Conservation (phyloP, 2,329 filamentous ascomycete species). For the Cordyceps farinosa region DNA sequence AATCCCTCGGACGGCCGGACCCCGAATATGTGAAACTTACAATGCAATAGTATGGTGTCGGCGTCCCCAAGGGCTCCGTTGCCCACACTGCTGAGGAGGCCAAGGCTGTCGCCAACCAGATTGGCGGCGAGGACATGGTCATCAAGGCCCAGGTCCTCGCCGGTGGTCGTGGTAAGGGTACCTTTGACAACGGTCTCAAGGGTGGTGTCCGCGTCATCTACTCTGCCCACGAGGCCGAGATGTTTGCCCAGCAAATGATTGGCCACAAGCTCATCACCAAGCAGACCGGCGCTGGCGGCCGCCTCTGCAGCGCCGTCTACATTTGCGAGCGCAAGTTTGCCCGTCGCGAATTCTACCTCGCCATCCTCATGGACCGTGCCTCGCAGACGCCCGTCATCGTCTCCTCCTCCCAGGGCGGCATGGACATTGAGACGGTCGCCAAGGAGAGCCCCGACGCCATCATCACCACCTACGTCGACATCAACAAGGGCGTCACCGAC, state of each 20-base stretch:
- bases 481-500: conserved; percentile 92
- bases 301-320: conserved; percentile 95
- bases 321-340: conserved; percentile 99
- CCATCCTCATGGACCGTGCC: conserved; percentile 94
- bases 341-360: conserved; percentile 97
- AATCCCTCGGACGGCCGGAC: conserved; percentile 8
- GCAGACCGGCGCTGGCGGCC: conserved; percentile 91
- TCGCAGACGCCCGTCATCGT: conserved; percentile 93
- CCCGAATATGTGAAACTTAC: conserved; percentile 22
- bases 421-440: conserved; percentile 98
- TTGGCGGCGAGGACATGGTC: conserved; percentile 94
- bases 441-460: conserved; percentile 98
- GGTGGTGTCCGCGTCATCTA: conserved; percentile 98
- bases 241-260: conserved; percentile 99
- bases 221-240: conserved; percentile 92
- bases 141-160: conserved; percentile 99
- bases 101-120: conserved; percentile 83
- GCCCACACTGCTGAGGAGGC: conserved; percentile 80
- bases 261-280: conserved; percentile 99
- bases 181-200: conserved; percentile 98
- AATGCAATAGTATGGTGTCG: conserved; percentile 75
- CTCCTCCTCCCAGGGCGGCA: conserved; percentile 95
- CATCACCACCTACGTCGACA: conserved; percentile 88
- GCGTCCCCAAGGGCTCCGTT: conserved; percentile 85
- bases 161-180: conserved; percentile 95